Conservation (phyloP, 768 basidiomycete species). For the Pleurotus eryngii region DNA sequence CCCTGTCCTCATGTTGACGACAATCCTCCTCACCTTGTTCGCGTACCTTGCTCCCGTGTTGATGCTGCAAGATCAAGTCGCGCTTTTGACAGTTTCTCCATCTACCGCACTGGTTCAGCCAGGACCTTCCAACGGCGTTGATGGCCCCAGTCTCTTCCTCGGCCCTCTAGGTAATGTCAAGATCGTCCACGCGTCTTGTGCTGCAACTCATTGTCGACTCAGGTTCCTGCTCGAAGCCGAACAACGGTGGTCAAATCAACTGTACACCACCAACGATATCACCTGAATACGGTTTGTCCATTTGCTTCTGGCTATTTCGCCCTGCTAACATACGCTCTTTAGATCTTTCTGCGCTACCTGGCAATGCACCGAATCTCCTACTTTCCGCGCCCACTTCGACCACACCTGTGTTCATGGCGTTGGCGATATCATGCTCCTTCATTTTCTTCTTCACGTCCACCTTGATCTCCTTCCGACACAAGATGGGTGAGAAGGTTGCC, state of each 20-base stretch:
- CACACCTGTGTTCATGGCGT: slow-evolving; percentile 61
- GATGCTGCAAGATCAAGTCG: slow-evolving; percentile 57
- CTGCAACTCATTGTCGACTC: slow-evolving; percentile 5
- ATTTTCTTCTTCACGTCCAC: slow-evolving; percentile 68
- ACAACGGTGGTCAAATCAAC: slow-evolving; percentile 44
- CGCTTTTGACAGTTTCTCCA: slow-evolving; percentile 63
- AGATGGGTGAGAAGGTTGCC: slow-evolving; percentile 52
- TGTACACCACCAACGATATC: slow-evolving; percentile 56
- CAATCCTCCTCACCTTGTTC: slow-evolving; percentile 63
- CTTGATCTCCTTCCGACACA: slow-evolving; percentile 61
- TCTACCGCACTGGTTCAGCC: slow-evolving; percentile 36
- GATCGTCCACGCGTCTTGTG: neutral
- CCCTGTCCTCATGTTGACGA: slow-evolving; percentile 61
- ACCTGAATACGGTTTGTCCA: slow-evolving; percentile 57
- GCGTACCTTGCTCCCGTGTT: slow-evolving; percentile 65
- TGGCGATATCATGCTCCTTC: slow-evolving; percentile 52
- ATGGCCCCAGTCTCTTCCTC: slow-evolving; percentile 68
- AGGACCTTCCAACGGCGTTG: slow-evolving; percentile 32
- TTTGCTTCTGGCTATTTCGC: neutral
- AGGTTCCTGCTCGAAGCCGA: slow-evolving; percentile 68
- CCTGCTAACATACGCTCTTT: slow-evolving; percentile 1
- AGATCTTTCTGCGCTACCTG: slow-evolving; percentile 68
- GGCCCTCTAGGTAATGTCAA: slow-evolving; percentile 55
- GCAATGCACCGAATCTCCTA: slow-evolving; percentile 49
- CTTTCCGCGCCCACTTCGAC: slow-evolving; percentile 59